Percentiles rank a stretch among this genome's conserved stretches.
Evolutionary conservation across 2,329 filamentous ascomycete genomes (phyloP).

Genomic region (Zymoseptoria crescenta): DNA sequence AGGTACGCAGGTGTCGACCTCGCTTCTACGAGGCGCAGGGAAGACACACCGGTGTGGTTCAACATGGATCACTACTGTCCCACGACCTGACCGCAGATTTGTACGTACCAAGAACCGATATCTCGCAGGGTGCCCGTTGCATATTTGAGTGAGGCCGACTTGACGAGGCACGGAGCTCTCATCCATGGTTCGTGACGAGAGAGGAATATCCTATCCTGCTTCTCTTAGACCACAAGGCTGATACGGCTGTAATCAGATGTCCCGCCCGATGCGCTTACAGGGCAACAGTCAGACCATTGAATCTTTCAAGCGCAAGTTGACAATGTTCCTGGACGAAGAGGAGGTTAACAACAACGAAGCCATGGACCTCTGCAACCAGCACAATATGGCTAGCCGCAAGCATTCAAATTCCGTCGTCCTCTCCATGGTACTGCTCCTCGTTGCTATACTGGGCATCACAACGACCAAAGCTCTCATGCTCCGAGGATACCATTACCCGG

Average conservation of each 20-base stretch:
- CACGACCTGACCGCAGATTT: neutral
- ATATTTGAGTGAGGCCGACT: neutral
- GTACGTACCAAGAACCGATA: neutral
- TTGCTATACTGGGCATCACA: neutral
- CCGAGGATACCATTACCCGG: neutral
- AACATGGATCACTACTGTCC: neutral
- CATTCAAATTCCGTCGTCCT: neutral
- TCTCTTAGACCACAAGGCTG: neutral
- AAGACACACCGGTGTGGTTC: neutral
- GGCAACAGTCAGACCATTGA: neutral
- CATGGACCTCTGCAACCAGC: neutral
- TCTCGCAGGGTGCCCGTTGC: neutral
- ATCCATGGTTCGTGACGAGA: neutral
- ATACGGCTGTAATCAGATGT: neutral
- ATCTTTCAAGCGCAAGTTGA: neutral
- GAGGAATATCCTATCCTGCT: neutral
- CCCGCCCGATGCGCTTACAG: neutral
- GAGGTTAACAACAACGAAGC: neutral
- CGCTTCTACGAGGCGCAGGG: neutral
- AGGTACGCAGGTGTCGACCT: neutral
- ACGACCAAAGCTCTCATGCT: neutral
- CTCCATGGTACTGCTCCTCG: neutral
- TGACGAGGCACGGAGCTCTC: too few relatives aligned
- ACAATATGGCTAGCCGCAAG: neutral
- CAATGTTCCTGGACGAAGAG: neutral